phyloP scores from a whole-genome alignment of 2,329 filamentous ascomycete species.

The Talaromyces sp. region DNA sequence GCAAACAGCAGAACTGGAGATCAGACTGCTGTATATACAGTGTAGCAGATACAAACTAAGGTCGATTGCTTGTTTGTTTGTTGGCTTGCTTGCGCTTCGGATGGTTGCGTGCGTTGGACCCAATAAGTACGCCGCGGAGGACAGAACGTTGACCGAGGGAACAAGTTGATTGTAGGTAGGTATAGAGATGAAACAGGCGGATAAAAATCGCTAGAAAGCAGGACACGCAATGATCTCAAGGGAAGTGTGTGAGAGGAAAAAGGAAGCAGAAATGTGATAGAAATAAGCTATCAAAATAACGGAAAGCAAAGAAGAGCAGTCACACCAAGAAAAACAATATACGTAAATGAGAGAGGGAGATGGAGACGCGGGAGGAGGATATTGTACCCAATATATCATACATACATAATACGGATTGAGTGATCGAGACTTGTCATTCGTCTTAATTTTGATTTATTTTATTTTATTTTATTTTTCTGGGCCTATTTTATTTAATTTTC shows the following conservation, averaged over 20 bases:
- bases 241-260: background rate
- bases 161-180: background rate
- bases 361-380: background rate
- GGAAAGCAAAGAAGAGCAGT: slow-evolving; percentile 12
- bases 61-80: slow-evolving; percentile 2
- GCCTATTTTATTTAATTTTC: slow-evolving; percentile 10
- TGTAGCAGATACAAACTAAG: slow-evolving; percentile 1
- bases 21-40: slow-evolving; percentile 8
- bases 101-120: slow-evolving; percentile 2
- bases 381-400: slow-evolving; percentile 2
- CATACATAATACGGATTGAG: background rate
- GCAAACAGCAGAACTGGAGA: slow-evolving; percentile 10
- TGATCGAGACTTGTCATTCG: slow-evolving; percentile 6
- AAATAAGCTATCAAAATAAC: slow-evolving; percentile 1
- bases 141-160: slow-evolving; percentile 3
- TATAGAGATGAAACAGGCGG: background rate
- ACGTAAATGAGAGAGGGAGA: slow-evolving; percentile 5
- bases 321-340: slow-evolving; percentile 12
- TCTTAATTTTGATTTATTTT: slow-evolving; percentile 5
- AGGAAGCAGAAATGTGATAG: background rate
- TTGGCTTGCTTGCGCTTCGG: slow-evolving; percentile 2
- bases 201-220: background rate
- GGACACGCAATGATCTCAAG: background rate
- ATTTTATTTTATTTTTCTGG: background rate
- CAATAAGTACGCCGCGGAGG: slow-evolving; percentile 3